Percentiles rank a stretch among this genome's conserved stretches.
phyloP scores from a whole-genome alignment of 176 grass and related monocot genomes.

The Triticum monococcum region DNA sequence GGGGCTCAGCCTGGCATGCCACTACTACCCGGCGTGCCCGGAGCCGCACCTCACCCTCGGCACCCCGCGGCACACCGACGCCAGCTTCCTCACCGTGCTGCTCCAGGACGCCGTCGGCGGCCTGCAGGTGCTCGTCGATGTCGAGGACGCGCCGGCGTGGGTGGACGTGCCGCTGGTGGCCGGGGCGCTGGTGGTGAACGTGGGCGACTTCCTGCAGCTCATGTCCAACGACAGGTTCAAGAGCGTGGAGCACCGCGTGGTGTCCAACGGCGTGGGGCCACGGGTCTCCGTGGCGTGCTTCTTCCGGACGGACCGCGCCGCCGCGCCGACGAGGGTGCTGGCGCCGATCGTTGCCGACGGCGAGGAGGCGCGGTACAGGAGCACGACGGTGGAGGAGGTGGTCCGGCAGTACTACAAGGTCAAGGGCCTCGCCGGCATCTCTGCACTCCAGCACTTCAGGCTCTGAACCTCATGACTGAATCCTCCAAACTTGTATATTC shows the following conservation, averaged over 20 bases:
- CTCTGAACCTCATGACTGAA: neutral
- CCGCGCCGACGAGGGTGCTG: neutral
- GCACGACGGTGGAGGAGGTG: neutral
- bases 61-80: neutral
- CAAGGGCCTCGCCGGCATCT: neutral
- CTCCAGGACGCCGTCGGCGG: constrained; percentile 10
- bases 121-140: neutral
- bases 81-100: neutral
- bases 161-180: neutral
- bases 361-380: neutral
- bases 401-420: neutral
- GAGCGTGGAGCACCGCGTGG: constrained; percentile 18
- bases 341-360: neutral
- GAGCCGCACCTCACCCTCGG: neutral
- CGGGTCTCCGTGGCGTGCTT: neutral
- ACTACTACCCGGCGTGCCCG: constrained; percentile 4
- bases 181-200: neutral
- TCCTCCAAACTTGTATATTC: neutral
- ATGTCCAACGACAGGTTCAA: constrained; percentile 16
- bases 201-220: constrained; percentile 14
- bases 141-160: neutral
- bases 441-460: neutral
- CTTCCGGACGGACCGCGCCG: neutral
- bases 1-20: neutral
- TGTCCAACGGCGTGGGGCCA: neutral